These are phyloP conservation scores for Porogramme epimiltina DNA, from an alignment of 1,284 basidiomycete species.

Conservation along the genomic window DNA sequence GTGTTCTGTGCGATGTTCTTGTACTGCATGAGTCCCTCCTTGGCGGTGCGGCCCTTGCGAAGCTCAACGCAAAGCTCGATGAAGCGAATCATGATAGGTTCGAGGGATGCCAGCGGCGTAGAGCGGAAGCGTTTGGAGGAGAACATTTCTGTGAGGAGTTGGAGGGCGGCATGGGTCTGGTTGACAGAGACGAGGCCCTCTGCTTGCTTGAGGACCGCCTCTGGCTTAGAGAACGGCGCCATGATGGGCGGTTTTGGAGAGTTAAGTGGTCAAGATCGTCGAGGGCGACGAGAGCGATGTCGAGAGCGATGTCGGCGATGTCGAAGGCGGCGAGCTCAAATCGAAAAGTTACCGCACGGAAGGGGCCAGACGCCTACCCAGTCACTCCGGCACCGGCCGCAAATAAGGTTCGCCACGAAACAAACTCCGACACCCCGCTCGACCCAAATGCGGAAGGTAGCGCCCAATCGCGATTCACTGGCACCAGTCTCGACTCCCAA, in stretches of 20 bases:
- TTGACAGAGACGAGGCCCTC: conserved; percentile 92
- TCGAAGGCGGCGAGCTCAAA: conserved; percentile 4
- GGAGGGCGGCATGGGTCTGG: conserved; percentile 86
- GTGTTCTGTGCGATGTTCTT: conserved; percentile 96
- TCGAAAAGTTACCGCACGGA: conserved; percentile 16
- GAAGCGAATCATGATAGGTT: conserved; percentile 94
- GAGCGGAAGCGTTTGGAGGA: conserved; percentile 93
- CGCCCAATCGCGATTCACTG: background rate
- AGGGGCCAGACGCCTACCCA: background rate
- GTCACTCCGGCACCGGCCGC: background rate
- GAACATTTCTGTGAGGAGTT: conserved; percentile 91
- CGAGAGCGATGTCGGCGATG: conserved; percentile 5
- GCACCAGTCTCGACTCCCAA: too few relatives aligned
- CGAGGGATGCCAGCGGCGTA: conserved; percentile 86
- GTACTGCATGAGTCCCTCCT: conserved; percentile 95
- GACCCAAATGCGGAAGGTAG: too few relatives aligned
- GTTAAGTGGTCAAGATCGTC: conserved; percentile 10
- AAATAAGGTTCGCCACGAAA: too few relatives aligned
- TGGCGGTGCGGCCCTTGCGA: conserved; percentile 91
- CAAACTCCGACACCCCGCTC: background rate
- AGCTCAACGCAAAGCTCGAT: conserved; percentile 97
- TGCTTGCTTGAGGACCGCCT: conserved; percentile 90
- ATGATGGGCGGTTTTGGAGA: conserved; percentile 40
- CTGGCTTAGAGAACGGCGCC: conserved; percentile 91
- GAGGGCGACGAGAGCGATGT: conserved; percentile 14